phyloP scores from a whole-genome alignment of 1,139 yeast genomes.

The Yamadazyma diospyri region DNA sequence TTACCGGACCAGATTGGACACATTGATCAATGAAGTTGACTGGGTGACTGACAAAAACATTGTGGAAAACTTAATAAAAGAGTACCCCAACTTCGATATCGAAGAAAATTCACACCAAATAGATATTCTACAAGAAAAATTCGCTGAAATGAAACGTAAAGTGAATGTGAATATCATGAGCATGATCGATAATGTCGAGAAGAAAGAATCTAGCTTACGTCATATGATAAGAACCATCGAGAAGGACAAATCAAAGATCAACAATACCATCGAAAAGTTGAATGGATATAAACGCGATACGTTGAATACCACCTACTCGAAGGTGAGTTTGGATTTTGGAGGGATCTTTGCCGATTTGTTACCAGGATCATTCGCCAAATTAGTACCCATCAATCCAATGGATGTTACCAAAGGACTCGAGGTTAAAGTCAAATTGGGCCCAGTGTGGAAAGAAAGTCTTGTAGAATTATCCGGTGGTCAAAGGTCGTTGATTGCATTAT shows the following conservation, averaged over 20 bases:
- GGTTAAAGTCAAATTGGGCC: constrained; percentile 86
- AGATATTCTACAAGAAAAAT: constrained; percentile 54
- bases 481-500: constrained; percentile 86
- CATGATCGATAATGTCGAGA: constrained; percentile 91
- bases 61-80: constrained; percentile 50
- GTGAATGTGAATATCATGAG: constrained; percentile 89
- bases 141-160: constrained; percentile 73
- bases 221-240: constrained; percentile 85
- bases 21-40: constrained; percentile 52
- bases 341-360: constrained; percentile 81
- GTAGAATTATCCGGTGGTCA: constrained; percentile 98
- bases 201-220: constrained; percentile 74
- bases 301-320: constrained; percentile 76
- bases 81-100: constrained; percentile 61
- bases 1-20: constrained; percentile 44
- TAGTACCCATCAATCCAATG: constrained; percentile 73
- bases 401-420: constrained; percentile 91
- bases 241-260: constrained; percentile 86
- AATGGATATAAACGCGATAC: constrained; percentile 87
- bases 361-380: constrained; percentile 87
- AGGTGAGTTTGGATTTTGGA: constrained; percentile 90
- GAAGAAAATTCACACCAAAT: constrained; percentile 60
- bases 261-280: constrained; percentile 79
- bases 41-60: constrained; percentile 73
- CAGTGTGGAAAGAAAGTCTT: constrained; percentile 92